Percentiles rank a stretch among this genome's conserved stretches.
Conservation (phyloP, 2,329 filamentous ascomycete species). For the Xylaria sp. region DNA sequence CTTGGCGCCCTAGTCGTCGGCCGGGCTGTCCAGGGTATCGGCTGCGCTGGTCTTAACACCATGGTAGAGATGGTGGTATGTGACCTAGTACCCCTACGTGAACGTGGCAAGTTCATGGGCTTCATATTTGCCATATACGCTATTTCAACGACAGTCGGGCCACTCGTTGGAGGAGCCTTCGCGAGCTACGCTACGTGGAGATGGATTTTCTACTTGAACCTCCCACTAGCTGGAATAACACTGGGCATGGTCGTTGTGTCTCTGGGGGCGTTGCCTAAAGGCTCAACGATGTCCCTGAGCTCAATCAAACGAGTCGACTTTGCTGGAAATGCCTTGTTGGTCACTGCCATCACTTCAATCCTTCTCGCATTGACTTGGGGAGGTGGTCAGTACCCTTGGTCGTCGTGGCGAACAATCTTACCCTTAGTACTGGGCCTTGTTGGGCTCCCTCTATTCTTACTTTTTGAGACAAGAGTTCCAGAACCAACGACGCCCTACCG, state of each 20-base stretch:
- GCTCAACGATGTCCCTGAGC: conserved; percentile 17
- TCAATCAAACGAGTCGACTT: conserved; percentile 40
- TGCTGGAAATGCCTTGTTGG: conserved; percentile 37
- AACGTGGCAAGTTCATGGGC: conserved; percentile 30
- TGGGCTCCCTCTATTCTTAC: conserved; percentile 33
- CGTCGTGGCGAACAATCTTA: conserved; percentile 30
- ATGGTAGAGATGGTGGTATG: conserved; percentile 47
- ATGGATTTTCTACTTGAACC: conserved; percentile 48
- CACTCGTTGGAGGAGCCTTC: conserved; percentile 41
- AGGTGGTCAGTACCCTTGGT: conserved; percentile 30
- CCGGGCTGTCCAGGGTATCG: conserved; percentile 61
- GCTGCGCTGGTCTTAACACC: conserved; percentile 51
- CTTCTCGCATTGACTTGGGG: conserved; percentile 37
- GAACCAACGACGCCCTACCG: conserved; percentile 52
- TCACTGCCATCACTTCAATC: conserved; percentile 30
- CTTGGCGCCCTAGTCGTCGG: conserved; percentile 58
- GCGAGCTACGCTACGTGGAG: conserved; percentile 38
- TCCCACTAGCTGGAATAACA: conserved; percentile 48
- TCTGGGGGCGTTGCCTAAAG: conserved; percentile 26
- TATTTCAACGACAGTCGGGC: conserved; percentile 36
- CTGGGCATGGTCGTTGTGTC: conserved; percentile 39
- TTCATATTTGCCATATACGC: conserved; percentile 35
- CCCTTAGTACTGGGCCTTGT: conserved; percentile 35
- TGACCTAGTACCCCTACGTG: conserved; percentile 38
- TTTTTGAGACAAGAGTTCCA: conserved; percentile 45